Base-by-base conservation (phyloP, 1,284 basidiomycete species). In the Clitocybe nebularis region DNA sequence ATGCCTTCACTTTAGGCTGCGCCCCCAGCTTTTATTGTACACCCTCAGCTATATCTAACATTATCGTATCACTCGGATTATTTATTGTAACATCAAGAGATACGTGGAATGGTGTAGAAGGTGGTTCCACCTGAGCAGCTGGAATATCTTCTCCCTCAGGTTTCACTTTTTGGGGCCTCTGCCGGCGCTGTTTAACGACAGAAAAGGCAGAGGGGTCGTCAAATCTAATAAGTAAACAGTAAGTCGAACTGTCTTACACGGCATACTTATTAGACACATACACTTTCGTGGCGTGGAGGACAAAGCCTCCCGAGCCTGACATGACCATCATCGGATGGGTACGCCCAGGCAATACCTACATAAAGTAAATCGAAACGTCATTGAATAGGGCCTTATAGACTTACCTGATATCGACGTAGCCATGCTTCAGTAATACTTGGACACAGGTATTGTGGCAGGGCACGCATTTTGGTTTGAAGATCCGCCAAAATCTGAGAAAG, bases 291-390 rank as follows among this genome's bases (percentile, higher is more conserved):
- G 85, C 79, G 59, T 89, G 84, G 36, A 98, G 71, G 20, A 99
- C 68, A 65, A 84, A 97, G 0, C 96, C 95, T 3, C 90, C 93
- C 2, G 87, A 86, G 1, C 89, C 91, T 11, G 89, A 87, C 36
- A 85, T 91, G 45, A 75, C 85, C 96, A 99, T 99, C 53, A 81
- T 83, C 0, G 96, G 96, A 68, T 99, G 96, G 30, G 92, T 96
- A 23, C 96, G 77, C 10, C 95, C 95, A 17, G 95, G 95, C 13
- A 99, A 72, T 7, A 94, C 87, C 74, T 78, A 43, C 6, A 19
- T 21, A 17, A 41, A 39, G 19, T 33, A 13, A 29, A 36, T 9
- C 17, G 22, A 17, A 23, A 22, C 3, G 30, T 4, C 25, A 29
- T 14, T n/a, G 28, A 14, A 24, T 13, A 3, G 19, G 20, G 33